A percentile compares a stretch with the other conserved stretches of the same genome.
Conservation (phyloP, 129 eudicot species). For the Pittosporum tobira region DNA sequence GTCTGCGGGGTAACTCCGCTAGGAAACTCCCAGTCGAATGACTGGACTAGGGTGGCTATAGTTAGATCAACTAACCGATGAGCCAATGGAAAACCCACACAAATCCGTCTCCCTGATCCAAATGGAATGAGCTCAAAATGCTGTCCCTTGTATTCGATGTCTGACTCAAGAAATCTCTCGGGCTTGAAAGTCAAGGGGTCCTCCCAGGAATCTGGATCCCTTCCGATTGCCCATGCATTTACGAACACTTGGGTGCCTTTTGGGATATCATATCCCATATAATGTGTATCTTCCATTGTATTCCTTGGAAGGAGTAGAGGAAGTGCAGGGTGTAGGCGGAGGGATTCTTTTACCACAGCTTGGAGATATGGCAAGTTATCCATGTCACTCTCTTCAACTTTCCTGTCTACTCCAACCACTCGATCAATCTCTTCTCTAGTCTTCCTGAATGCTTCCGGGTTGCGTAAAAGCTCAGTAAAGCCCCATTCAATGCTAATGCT, state of each 20-base stretch:
- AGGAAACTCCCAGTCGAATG: constrained; percentile 5
- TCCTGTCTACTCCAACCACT: constrained; percentile 6
- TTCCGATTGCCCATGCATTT: constrained; percentile 38
- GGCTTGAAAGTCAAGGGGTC: constrained; percentile 27
- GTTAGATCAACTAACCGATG: not conserved
- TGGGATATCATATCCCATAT: constrained; percentile 33
- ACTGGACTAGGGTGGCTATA: not conserved
- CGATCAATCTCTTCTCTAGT: constrained; percentile 21
- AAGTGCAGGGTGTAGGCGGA: constrained; percentile 28
- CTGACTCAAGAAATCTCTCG: constrained; percentile 35
- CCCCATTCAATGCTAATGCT: constrained; percentile 36
- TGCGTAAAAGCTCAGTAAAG: constrained; percentile 19
- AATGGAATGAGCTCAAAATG: constrained; percentile 30
- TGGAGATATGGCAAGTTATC: constrained; percentile 31
- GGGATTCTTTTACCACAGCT: constrained; percentile 30
- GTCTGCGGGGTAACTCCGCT: not conserved
- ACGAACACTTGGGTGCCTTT: constrained; percentile 28
- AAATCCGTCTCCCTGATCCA: constrained; percentile 35
- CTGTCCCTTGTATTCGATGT: constrained; percentile 33
- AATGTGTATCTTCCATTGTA: constrained; percentile 18
- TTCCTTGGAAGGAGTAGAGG: constrained; percentile 37
- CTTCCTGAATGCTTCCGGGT: constrained; percentile 13
- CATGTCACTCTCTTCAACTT: constrained; percentile 25
- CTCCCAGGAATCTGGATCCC: constrained; percentile 38
- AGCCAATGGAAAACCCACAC: constrained; percentile 24